These are phyloP conservation scores for Leccinum pachyderme DNA, from an alignment of 1,284 basidiomycete species.

Conservation along the genomic window DNA sequence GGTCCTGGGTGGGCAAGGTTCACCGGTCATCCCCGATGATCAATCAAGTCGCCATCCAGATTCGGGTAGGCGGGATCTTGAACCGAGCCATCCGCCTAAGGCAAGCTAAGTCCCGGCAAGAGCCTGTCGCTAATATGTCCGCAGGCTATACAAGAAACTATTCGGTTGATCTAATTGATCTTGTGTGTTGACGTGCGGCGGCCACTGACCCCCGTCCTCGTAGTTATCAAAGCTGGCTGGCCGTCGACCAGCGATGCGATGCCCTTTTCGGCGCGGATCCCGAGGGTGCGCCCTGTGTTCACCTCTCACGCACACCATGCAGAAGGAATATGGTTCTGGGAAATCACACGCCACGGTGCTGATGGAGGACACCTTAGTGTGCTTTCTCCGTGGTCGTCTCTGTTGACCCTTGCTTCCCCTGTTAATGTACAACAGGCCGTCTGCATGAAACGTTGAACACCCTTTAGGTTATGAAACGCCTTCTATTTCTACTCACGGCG, in stretches of 20 bases:
- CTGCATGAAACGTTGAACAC: constrained; percentile 9
- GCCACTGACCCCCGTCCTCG: constrained; percentile 3
- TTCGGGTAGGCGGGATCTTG: constrained; percentile 21
- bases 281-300: constrained; percentile 3
- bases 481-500: constrained; percentile 21
- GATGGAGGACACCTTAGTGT: constrained; percentile 2
- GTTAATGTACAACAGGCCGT: constrained; percentile 15
- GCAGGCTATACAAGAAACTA: constrained; percentile 17
- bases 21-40: constrained; percentile 1
- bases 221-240: constrained; percentile 10
- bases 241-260: background rate
- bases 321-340: background rate
- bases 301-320: constrained; percentile 8
- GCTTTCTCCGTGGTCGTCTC: constrained; percentile 4
- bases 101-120: constrained; percentile 13
- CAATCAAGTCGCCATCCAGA: constrained; percentile 23
- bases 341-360: constrained; percentile 4
- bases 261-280: constrained; percentile 7
- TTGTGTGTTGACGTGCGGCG: constrained; percentile 19
- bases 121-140: constrained; percentile 16
- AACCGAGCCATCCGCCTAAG: constrained; percentile 10
- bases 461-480: constrained; percentile 12
- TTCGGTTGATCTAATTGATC: constrained; percentile 8
- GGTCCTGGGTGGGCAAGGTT: constrained; percentile 22
- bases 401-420: constrained; percentile 1